These are phyloP conservation scores for Sporothrix pallida DNA, from an alignment of 2,329 filamentous ascomycete genomes.

Conservation along the genomic window DNA sequence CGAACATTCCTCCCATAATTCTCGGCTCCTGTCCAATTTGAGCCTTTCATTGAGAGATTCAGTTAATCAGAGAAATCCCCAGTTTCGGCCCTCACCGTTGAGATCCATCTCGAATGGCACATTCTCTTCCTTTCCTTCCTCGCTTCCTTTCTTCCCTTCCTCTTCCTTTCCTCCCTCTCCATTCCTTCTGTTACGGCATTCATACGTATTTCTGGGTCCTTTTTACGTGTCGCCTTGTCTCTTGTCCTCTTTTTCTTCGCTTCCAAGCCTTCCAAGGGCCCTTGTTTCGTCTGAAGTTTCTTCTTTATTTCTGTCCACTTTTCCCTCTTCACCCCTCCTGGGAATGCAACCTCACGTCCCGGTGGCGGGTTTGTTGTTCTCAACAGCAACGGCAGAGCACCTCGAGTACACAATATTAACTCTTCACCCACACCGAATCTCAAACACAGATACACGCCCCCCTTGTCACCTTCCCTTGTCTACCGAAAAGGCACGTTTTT, in stretches of 20 bases:
- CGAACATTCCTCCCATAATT: background rate
- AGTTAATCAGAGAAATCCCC: background rate
- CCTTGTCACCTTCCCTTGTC: background rate
- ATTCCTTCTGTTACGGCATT: slow-evolving; percentile 10
- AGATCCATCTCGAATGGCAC: background rate
- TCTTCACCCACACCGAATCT: background rate
- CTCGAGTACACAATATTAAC: background rate
- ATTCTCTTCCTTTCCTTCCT: background rate
- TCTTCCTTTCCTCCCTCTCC: background rate
- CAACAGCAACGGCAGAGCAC: background rate
- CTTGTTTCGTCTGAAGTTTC: slow-evolving; percentile 26
- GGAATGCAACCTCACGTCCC: slow-evolving; percentile 23
- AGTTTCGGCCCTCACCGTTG: background rate
- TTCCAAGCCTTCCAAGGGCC: background rate
- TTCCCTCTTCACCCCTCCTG: background rate
- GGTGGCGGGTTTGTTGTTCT: background rate
- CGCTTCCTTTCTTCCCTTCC: background rate
- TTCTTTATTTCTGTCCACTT: background rate
- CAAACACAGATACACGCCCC: slow-evolving; percentile 7
- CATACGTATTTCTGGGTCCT: slow-evolving; percentile 4
- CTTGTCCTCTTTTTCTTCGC: background rate
- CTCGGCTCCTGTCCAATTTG: slow-evolving; percentile 17
- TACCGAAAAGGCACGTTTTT: slow-evolving; percentile 10
- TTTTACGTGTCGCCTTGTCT: background rate
- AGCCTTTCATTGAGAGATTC: background rate